Evolutionary conservation across 768 basidiomycete species (phyloP).

Genomic region (Termitomyces titanicus): DNA sequence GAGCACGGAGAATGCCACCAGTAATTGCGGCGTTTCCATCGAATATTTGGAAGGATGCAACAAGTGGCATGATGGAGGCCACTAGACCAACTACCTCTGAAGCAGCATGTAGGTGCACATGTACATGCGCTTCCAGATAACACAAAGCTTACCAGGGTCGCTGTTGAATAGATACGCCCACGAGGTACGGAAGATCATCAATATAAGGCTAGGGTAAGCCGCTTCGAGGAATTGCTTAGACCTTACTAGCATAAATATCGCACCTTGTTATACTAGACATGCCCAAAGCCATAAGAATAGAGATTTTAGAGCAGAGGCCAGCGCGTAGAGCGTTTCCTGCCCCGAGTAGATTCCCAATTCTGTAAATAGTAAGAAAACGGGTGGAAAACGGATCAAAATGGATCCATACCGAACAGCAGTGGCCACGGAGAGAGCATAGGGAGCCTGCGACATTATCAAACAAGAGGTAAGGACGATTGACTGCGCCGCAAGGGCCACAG

Average conservation of each 20-base stretch:
- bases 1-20: conserved; percentile 75
- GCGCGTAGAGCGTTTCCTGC: conserved; percentile 10
- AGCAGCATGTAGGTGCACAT: not conserved
- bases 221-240: not conserved
- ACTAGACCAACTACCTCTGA: conserved; percentile 55
- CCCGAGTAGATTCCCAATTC: conserved; percentile 14
- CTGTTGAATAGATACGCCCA: conserved; percentile 76
- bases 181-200: conserved; percentile 49
- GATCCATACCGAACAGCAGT: conserved; percentile 67
- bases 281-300: conserved; percentile 59
- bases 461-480: conserved; percentile 75
- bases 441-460: conserved; percentile 74
- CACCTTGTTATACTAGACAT: conserved; percentile 63
- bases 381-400: not conserved
- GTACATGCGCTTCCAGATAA: not conserved
- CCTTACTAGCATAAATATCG: not conserved
- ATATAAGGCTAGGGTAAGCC: not conserved
- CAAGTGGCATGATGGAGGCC: conserved; percentile 65
- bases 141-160: conserved; percentile 41
- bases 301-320: conserved; percentile 34
- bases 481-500: conserved; percentile 79
- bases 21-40: conserved; percentile 70
- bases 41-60: conserved; percentile 78
- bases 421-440: conserved; percentile 77
- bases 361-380: not conserved